Percentiles rank a stretch among this genome's conserved stretches.
These are phyloP conservation scores for Cyberlindnera sargentensis DNA, from an alignment of 805 yeast species.

Conservation along the genomic window DNA sequence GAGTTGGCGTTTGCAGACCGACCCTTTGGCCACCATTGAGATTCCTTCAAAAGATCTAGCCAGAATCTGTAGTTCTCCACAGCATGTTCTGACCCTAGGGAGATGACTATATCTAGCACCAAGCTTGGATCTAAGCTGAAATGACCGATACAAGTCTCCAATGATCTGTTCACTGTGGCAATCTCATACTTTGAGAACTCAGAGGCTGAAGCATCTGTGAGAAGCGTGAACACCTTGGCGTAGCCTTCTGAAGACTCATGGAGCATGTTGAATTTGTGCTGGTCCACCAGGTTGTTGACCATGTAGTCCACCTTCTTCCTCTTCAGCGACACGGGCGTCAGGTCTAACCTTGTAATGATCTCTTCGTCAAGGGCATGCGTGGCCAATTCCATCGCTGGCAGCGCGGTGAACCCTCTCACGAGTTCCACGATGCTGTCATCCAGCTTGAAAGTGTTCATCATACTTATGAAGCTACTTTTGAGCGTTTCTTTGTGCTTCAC, in stretches of 20 bases:
- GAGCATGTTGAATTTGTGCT: conserved; percentile 56
- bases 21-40: conserved; percentile 62
- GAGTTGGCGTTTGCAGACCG: conserved; percentile 27
- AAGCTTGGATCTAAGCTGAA: conserved; percentile 69
- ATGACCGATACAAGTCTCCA: conserved; percentile 62
- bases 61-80: conserved; percentile 40
- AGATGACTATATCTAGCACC: conserved; percentile 55
- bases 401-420: conserved; percentile 22
- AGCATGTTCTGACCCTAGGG: conserved; percentile 40
- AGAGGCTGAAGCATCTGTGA: conserved; percentile 35
- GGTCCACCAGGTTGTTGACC: conserved; percentile 14
- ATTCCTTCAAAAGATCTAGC: conserved; percentile 40
- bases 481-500: conserved; percentile 5
- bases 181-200: conserved; percentile 36
- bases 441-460: conserved; percentile 23
- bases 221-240: conserved; percentile 49
- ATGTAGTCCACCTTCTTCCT: conserved; percentile 1
- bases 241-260: conserved; percentile 78
- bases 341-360: conserved; percentile 5
- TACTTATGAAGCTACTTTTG: conserved; percentile 24
- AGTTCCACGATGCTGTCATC: conserved; percentile 19
- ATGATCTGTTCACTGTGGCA: conserved; percentile 36
- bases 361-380: conserved; percentile 18
- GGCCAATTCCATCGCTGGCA: conserved; percentile 14
- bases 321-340: neutral